Conservation (phyloP, 1,284 basidiomycete species). For the Ustilago crameri region DNA sequence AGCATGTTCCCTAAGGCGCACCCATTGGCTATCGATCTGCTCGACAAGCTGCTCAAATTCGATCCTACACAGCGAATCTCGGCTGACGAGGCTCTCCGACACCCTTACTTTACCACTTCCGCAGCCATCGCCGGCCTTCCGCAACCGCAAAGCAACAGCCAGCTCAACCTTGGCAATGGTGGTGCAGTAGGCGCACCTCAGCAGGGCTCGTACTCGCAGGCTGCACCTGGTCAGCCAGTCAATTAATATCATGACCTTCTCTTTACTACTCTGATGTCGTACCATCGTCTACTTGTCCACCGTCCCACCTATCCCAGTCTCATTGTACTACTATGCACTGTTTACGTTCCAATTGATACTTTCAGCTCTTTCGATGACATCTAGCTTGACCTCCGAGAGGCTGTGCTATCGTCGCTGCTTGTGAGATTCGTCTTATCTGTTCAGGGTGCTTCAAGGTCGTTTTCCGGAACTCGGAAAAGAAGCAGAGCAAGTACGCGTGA, state of each 20-base stretch:
- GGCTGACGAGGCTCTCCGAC: conserved; percentile 88
- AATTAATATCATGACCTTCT: conserved; percentile 4
- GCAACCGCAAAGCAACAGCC: conserved; percentile 38
- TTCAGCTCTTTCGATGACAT: too few relatives aligned
- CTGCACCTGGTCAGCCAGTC: conserved; percentile 35
- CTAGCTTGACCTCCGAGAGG: too few relatives aligned
- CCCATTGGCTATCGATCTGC: conserved; percentile 89
- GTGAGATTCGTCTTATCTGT: too few relatives aligned
- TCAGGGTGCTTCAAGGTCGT: too few relatives aligned
- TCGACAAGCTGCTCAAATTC: conserved; percentile 95
- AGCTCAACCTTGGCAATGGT: conserved; percentile 48
- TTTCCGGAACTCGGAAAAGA: conserved; percentile 16
- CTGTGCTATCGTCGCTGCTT: too few relatives aligned
- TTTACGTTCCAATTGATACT: conserved; percentile 2
- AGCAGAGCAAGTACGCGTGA: conserved; percentile 19
- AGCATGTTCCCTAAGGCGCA: conserved; percentile 92
- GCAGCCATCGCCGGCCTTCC: conserved; percentile 50
- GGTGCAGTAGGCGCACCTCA: conserved; percentile 26
- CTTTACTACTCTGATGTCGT: neutral
- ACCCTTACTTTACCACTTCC: conserved; percentile 83
- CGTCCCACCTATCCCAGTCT: conserved; percentile 1
- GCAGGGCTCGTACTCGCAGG: conserved; percentile 39
- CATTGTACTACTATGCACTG: conserved; percentile 44
- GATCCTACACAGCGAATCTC: conserved; percentile 92
- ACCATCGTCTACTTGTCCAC: neutral